Evolutionary conservation across 1,284 basidiomycete species (phyloP), one percentile per base, ranked within the genome.

Genomic region (Cutaneotrichosporon dermatis): DNA sequence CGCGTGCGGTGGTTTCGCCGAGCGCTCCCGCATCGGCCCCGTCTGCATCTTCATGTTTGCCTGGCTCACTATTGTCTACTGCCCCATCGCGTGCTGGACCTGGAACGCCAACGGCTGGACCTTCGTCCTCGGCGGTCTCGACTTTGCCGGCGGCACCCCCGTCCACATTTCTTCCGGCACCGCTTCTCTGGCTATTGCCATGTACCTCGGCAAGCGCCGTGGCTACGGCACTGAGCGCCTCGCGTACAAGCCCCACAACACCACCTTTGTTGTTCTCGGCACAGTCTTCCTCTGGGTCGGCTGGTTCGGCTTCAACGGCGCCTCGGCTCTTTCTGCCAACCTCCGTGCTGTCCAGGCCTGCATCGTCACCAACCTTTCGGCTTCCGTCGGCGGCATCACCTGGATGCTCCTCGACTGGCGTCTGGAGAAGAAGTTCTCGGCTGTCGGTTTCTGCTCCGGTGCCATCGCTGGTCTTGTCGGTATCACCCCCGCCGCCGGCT

Each of bases 321-420:
- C 90, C 42, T 75, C 73, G 6, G 75, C 75, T 11, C 70, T 77
- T 41, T 83, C 85, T 40, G 92, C 92, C 65, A 95, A 95, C 80
- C 80, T 96, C 55, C 85, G 92, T 59, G 93, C 92, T 1, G 85
- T 88, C 42, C 86, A 90, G 79, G 92, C 93, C 15, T 91, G 89
- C 79, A 88, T 94, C 64, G 90, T 95, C 62, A 99, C 94, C 69
- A 96, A 97, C 80, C 76, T 93, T 48, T 86, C 91, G 1, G 91
- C 91, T 2, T 85, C 85, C 58, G 86, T 89, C 40, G 93, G 88
- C 53, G 95, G 90, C 11, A 64, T 98, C 62, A 94, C 92, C 11
- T 99, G 95, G 94, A 92, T 97, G 90, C 78, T 92, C 57, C 87
- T 89, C 81, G 94, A 98, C 81, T 94, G 87, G 79, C 86, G 93